A percentile compares a stretch with the other conserved stretches of the same genome.
Evolutionary conservation across 2,329 filamentous ascomycete species (phyloP).

Genomic region (Zarea fungicola): DNA sequence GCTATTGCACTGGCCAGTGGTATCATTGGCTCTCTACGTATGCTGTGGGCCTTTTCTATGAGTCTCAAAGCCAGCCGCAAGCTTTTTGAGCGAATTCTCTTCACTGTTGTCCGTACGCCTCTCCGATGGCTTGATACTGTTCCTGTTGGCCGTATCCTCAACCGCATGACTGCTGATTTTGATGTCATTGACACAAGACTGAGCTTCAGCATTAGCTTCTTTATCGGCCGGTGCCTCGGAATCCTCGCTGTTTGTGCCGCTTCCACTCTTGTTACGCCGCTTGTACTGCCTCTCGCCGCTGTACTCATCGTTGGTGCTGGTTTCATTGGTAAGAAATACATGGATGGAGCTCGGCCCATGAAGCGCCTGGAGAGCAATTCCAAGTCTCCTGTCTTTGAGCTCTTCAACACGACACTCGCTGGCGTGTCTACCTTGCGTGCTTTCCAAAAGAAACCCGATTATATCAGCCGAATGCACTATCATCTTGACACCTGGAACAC

Average conservation of each 20-base stretch:
- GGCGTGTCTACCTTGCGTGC: constrained; percentile 73
- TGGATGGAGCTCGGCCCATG: constrained; percentile 66
- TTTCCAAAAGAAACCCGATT: constrained; percentile 63
- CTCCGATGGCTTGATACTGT: constrained; percentile 79
- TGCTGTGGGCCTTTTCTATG: constrained; percentile 57
- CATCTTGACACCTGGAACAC: constrained; percentile 64
- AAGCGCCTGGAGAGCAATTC: constrained; percentile 73
- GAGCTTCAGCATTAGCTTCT: constrained; percentile 57
- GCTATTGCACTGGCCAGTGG: constrained; percentile 52
- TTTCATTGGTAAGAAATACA: constrained; percentile 56
- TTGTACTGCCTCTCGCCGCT: constrained; percentile 58
- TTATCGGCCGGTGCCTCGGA: constrained; percentile 54
- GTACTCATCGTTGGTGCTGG: constrained; percentile 53
- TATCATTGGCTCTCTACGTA: constrained; percentile 56
- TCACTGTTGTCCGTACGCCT: constrained; percentile 63
- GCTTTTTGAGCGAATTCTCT: constrained; percentile 63
- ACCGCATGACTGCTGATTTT: constrained; percentile 75
- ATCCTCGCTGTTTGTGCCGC: constrained; percentile 63
- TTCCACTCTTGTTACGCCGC: constrained; percentile 61
- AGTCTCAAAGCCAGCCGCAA: constrained; percentile 64
- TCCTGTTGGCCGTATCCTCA: constrained; percentile 69
- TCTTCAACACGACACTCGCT: constrained; percentile 66
- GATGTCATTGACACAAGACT: constrained; percentile 65
- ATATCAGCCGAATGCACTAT: constrained; percentile 63
- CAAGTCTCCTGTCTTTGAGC: constrained; percentile 76